Evolutionary conservation across 345 rosid genomes (phyloP).

Genomic region (Geranium rotundifolium): DNA sequence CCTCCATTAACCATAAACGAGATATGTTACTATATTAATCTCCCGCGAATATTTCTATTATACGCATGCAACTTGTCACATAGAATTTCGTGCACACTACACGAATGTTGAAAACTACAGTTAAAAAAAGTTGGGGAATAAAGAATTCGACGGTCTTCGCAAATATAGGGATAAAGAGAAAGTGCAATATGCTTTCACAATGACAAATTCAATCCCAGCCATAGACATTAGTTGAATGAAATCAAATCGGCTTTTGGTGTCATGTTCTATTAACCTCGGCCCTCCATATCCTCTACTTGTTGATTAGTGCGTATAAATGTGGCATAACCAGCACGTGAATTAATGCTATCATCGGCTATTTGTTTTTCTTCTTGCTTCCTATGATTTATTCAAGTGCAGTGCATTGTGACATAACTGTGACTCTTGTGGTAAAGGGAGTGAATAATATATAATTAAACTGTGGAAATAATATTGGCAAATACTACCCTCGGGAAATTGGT

Average conservation of each 20-base stretch:
- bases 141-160: conserved; percentile 11
- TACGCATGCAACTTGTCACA: conserved; percentile 12
- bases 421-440: background rate
- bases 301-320: background rate
- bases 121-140: conserved; percentile 14
- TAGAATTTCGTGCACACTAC: conserved; percentile 29
- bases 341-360: background rate
- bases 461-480: too few species aligned
- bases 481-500: background rate
- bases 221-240: too few species aligned
- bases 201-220: too few species aligned
- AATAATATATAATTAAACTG: too few species aligned
- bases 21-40: too few species aligned
- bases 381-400: background rate
- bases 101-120: conserved; percentile 40
- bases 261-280: too few species aligned
- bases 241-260: too few species aligned
- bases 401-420: background rate
- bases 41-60: too few species aligned
- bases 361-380: conserved; percentile 1
- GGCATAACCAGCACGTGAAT: background rate
- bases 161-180: too few species aligned
- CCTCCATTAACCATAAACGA: conserved; percentile 9
- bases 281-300: background rate
- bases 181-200: too few species aligned